Conservation (phyloP, 2,329 filamentous ascomycete genomes). For the Paracamarosporium sp. region DNA sequence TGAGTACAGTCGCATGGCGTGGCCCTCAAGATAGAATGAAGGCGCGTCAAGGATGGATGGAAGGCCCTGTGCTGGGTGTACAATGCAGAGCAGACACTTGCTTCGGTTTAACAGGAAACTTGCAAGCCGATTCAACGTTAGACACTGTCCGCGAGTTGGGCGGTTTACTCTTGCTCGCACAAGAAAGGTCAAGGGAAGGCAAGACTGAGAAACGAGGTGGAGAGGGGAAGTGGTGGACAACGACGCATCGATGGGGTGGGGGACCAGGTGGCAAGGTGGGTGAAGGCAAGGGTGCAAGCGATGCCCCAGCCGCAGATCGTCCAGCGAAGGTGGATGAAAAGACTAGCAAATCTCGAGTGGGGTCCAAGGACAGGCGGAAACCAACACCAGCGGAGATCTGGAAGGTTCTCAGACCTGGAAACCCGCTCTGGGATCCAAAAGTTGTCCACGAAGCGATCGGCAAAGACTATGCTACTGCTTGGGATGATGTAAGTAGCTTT, state of each 20-base stretch:
- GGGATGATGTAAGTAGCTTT: constrained; percentile 61
- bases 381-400: constrained; percentile 58
- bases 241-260: constrained; percentile 63
- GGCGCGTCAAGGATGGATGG: constrained; percentile 61
- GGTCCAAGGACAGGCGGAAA: constrained; percentile 46
- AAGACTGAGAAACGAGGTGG: constrained; percentile 57
- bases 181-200: constrained; percentile 66
- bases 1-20: constrained; percentile 62
- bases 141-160: constrained; percentile 66
- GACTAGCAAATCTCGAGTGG: constrained; percentile 27
- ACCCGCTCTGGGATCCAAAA: constrained; percentile 63
- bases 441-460: constrained; percentile 64
- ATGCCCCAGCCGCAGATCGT: constrained; percentile 31
- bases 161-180: constrained; percentile 63
- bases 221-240: constrained; percentile 68
- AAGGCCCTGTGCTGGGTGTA: constrained; percentile 64
- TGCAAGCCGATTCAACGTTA: constrained; percentile 47
- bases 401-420: constrained; percentile 59
- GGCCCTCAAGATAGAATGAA: constrained; percentile 59
- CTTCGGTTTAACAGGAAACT: constrained; percentile 52
- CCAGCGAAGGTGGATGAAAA: constrained; percentile 46
- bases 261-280: constrained; percentile 55
- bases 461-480: constrained; percentile 54
- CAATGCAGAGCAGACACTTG: constrained; percentile 62
- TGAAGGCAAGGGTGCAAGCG: constrained; percentile 33